Evolutionary conservation across 768 basidiomycete genomes (phyloP).

Genomic region (Suillus lakei): DNA sequence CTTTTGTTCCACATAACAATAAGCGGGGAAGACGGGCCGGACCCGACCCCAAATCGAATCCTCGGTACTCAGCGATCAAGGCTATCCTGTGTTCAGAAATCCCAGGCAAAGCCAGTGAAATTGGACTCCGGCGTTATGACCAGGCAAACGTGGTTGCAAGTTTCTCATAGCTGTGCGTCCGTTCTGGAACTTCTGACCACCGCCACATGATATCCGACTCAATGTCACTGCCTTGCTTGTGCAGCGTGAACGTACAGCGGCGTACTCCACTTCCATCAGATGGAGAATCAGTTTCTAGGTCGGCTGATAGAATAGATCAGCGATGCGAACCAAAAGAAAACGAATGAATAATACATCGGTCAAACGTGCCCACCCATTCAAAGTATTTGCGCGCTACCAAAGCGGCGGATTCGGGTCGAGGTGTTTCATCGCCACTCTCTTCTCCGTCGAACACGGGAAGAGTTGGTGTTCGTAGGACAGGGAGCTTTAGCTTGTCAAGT

Average conservation of each 20-base stretch:
- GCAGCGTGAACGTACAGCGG: constrained; percentile 16
- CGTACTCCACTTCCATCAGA: background rate
- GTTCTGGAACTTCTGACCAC: constrained; percentile 12
- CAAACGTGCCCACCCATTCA: constrained; percentile 51
- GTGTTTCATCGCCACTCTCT: constrained; percentile 22
- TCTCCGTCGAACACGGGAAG: constrained; percentile 18
- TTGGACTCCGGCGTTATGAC: background rate
- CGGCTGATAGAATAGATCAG: constrained; percentile 15
- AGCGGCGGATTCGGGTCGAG: constrained; percentile 41
- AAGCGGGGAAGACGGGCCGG: background rate
- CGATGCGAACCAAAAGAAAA: constrained; percentile 8
- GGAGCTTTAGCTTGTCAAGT: constrained; percentile 54
- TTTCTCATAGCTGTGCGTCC: background rate
- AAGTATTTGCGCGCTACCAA: constrained; percentile 58
- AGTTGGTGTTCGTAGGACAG: constrained; percentile 43
- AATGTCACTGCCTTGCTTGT: constrained; percentile 14
- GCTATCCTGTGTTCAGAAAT: too few species aligned
- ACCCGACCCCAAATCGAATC: background rate
- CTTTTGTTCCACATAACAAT: background rate
- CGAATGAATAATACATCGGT: constrained; percentile 40
- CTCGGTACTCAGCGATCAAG: background rate
- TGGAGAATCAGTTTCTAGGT: background rate
- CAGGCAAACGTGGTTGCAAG: constrained; percentile 3
- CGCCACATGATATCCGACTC: constrained; percentile 10
- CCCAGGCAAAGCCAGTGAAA: background rate